These are phyloP conservation scores for Aspergillus transmontanensis DNA, from an alignment of 2,329 filamentous ascomycete species.

Conservation along the genomic window DNA sequence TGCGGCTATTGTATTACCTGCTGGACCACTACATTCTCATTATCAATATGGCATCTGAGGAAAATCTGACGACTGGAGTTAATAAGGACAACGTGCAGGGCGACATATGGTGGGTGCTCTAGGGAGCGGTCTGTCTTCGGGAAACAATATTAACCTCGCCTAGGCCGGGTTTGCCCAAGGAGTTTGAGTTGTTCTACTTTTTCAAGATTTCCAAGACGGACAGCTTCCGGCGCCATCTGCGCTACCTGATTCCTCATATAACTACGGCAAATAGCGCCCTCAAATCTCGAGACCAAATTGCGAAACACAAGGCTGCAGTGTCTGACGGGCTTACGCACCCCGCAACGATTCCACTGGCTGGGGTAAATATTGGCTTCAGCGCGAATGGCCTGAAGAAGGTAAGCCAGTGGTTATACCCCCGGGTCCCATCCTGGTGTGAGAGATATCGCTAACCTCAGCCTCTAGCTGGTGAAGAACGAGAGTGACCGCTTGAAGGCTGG, in stretches of 20 bases:
- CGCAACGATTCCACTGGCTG: background rate
- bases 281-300: background rate
- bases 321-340: background rate
- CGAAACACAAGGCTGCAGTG: background rate
- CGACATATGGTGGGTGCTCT: constrained; percentile 16
- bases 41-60: constrained; percentile 5
- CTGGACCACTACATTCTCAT: background rate
- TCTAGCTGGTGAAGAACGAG: constrained; percentile 8
- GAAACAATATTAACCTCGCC: background rate
- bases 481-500: background rate
- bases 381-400: background rate
- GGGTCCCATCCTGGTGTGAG: background rate
- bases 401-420: background rate
- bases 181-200: constrained; percentile 14
- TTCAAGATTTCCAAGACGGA: constrained; percentile 13
- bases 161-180: background rate
- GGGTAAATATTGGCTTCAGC: background rate
- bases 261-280: constrained; percentile 15
- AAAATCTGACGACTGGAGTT: background rate
- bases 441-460: background rate
- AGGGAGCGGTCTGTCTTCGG: background rate
- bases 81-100: constrained; percentile 20
- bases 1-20: background rate
- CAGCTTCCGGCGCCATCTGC: constrained; percentile 14
- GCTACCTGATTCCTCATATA: constrained; percentile 12